A percentile compares a stretch with the other conserved stretches of the same genome.
phyloP scores from a whole-genome alignment of 2,329 filamentous ascomycete species.

The Colletotrichum tabaci region DNA sequence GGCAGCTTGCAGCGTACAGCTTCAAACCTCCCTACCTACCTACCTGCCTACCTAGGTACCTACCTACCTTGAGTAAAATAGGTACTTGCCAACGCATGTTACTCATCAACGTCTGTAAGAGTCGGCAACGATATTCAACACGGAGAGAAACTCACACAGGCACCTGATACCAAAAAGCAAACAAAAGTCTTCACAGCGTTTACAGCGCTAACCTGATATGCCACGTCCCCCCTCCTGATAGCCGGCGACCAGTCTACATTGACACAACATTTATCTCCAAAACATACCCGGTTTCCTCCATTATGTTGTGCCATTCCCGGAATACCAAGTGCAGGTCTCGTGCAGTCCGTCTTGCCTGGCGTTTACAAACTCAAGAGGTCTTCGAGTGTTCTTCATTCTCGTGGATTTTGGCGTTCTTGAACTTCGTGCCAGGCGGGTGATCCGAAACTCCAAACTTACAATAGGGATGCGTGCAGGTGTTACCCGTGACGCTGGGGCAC shows the following conservation, averaged over 20 bases:
- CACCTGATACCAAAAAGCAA: too few species aligned
- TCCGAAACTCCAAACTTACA: constrained; percentile 69
- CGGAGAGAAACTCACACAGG: too few species aligned
- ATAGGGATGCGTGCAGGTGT: constrained; percentile 66
- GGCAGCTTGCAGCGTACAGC: background rate
- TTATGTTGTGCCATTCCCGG: background rate
- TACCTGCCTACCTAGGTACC: too few species aligned
- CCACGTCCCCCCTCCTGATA: background rate
- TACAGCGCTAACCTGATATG: constrained; percentile 1
- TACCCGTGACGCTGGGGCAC: constrained; percentile 69
- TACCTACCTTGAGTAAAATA: too few species aligned
- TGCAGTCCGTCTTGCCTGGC: background rate
- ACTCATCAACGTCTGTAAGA: too few species aligned
- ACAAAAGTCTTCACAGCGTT: background rate
- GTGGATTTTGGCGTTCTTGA: constrained; percentile 55
- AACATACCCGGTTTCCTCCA: background rate
- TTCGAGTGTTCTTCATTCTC: constrained; percentile 47
- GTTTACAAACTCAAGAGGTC: background rate
- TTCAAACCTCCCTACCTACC: background rate
- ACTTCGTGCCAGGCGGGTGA: constrained; percentile 72
- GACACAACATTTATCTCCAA: background rate
- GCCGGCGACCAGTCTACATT: background rate
- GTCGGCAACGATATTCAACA: too few species aligned
- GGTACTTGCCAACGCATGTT: too few species aligned
- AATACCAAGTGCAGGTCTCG: background rate